Conservation (phyloP, 139 green algal genomes). For the Asterochloris sp. region DNA sequence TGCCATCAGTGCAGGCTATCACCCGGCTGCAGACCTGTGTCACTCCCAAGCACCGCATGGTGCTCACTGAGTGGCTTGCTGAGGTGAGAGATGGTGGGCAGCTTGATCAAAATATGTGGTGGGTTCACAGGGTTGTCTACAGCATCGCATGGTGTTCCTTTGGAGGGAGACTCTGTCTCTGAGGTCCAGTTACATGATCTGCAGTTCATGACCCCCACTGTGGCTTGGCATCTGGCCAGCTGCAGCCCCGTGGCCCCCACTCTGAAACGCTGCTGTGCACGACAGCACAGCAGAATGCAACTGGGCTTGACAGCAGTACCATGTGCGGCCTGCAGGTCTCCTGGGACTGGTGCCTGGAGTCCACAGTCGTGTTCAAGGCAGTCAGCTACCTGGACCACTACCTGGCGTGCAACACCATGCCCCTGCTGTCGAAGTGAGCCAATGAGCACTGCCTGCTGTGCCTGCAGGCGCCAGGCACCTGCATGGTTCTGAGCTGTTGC, state of each 20-base stretch:
- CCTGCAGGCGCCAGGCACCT: no score
- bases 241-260: no score
- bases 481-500: no score
- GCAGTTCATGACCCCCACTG: no score
- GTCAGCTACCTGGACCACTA: conserved; percentile 58
- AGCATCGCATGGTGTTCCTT: not conserved
- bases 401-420: conserved; percentile 28
- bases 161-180: not conserved
- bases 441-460: no score
- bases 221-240: no score
- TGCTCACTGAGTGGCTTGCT: conserved; percentile 52
- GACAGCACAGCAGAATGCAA: no score
- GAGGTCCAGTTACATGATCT: not conserved
- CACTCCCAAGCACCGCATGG: conserved; percentile 31
- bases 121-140: no score
- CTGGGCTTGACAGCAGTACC: no score
- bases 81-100: conserved; percentile 33
- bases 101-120: not conserved
- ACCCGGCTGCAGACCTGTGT: conserved; percentile 31
- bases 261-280: no score
- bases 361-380: conserved; percentile 51
- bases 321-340: conserved; percentile 38
- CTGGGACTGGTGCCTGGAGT: conserved; percentile 60
- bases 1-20: conserved; percentile 22
- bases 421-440: conserved; percentile 17